phyloP scores from a whole-genome alignment of 108 stramenopile species.

The Schizochytrium sp. region DNA sequence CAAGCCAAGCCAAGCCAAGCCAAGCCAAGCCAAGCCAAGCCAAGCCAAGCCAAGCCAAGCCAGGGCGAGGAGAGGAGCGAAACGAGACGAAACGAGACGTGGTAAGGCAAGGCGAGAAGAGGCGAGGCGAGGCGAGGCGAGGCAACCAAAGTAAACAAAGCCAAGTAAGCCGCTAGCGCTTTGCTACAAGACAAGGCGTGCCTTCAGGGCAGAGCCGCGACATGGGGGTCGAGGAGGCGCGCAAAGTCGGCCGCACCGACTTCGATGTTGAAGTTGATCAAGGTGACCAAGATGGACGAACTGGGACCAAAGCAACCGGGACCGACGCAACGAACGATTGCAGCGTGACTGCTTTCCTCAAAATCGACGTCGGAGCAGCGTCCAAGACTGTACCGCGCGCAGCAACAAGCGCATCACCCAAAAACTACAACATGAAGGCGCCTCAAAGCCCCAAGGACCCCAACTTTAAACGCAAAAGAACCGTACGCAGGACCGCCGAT shows the following conservation, averaged over 20 bases:
- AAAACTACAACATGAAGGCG: neutral
- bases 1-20: too few species aligned
- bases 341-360: neutral
- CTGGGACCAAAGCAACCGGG: neutral
- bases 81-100: too few species aligned
- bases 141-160: too few species aligned
- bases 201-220: too few species aligned
- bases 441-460: neutral
- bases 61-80: too few species aligned
- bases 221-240: neutral
- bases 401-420: neutral
- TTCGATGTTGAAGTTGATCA: neutral
- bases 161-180: too few species aligned
- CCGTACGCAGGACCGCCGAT: neutral
- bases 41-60: too few species aligned
- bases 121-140: too few species aligned
- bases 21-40: too few species aligned
- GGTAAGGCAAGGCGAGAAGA: too few species aligned
- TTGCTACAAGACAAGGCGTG: too few species aligned
- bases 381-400: neutral
- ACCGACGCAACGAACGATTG: neutral
- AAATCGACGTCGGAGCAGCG: neutral
- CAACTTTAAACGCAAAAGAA: neutral
- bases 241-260: neutral
- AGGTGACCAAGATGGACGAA: neutral